These are phyloP conservation scores for Skeletonema menzelii DNA, from an alignment of 108 stramenopile genomes.

Conservation along the genomic window DNA sequence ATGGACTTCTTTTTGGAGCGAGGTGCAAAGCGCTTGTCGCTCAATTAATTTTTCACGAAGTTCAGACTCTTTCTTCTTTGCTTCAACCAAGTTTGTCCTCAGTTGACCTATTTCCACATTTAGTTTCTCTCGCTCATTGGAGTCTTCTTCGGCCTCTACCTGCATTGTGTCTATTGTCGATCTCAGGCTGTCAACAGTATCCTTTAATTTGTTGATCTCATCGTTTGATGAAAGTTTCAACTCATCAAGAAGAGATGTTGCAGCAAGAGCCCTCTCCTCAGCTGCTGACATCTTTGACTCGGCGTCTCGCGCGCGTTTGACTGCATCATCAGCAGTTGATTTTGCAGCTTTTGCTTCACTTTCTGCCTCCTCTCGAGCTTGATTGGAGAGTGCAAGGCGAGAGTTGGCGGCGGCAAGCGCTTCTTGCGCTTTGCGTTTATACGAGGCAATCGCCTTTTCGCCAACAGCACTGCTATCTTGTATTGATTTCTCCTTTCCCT, in stretches of 20 bases:
- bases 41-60: conserved; percentile 36
- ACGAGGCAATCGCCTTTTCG: conserved; percentile 69
- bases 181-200: conserved; percentile 37
- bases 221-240: conserved; percentile 16
- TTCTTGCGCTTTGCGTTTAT: conserved; percentile 87
- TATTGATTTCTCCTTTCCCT: conserved; percentile 45
- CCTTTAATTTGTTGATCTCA: conserved; percentile 48
- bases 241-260: conserved; percentile 9
- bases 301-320: conserved; percentile 64
- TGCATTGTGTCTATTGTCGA: conserved; percentile 17
- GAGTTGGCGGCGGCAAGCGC: conserved; percentile 77
- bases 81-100: conserved; percentile 12
- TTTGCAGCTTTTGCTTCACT: conserved; percentile 78
- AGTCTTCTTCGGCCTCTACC: conserved; percentile 27
- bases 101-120: conserved; percentile 39
- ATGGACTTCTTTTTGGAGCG: conserved; percentile 36
- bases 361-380: conserved; percentile 88
- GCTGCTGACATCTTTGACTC: conserved; percentile 62
- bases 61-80: conserved; percentile 25
- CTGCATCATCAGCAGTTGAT: conserved; percentile 65
- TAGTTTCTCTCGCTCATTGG: conserved; percentile 26
- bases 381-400: conserved; percentile 74
- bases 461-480: conserved; percentile 55
- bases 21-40: conserved; percentile 25
- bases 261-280: conserved; percentile 47